Evolutionary conservation across 495 filamentous ascomycete species (phyloP), one percentile per base, ranked within the genome.

Genomic region (Gamarada debralockiae): DNA sequence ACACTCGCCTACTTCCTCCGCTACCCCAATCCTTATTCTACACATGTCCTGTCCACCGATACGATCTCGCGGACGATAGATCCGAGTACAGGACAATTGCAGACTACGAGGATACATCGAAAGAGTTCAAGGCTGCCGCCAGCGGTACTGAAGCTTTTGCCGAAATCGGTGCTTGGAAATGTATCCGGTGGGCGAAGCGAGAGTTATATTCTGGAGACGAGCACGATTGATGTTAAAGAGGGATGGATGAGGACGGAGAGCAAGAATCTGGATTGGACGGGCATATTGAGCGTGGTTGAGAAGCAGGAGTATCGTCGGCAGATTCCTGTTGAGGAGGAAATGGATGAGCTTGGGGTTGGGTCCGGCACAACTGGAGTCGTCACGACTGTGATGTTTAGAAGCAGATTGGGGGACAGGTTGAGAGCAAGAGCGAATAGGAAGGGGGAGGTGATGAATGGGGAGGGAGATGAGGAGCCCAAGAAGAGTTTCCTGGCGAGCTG

Each of bases 1-100:
- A 92, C 91, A 8, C 86, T 99, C 56, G 93, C 93, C 71, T 99
- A 96, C 80, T 97, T 97, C 77, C 89, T 99, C 46, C 92, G 93
- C 34, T 99, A 99, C 69, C 95, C 93, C 14, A 99, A 99, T 68
- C 93, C 93, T 10, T 97, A 96, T 71, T 86, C 87, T 54, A 87
- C 80, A 59, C 93, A 99, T 77, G 93, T 99, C 53, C 81, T 96
- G 56, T 95, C 89, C 34, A 95, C 92, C 68, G 93, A 99, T 73
- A 93, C 93, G 64, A 92, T 99, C 68, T 82, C 86, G 29, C 87
- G 89, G 40, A 78, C 83, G 62, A 80, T 96, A 71, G 92, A 97
- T 65, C 24, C 23, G 7, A 63, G 60, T 15, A 92, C 88, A 1
- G 84, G 90, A 41, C 87, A 84, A 24, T 81, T 99, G 7, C 84